Conservation (phyloP, 805 yeast species). For the Candida saitoana region DNA sequence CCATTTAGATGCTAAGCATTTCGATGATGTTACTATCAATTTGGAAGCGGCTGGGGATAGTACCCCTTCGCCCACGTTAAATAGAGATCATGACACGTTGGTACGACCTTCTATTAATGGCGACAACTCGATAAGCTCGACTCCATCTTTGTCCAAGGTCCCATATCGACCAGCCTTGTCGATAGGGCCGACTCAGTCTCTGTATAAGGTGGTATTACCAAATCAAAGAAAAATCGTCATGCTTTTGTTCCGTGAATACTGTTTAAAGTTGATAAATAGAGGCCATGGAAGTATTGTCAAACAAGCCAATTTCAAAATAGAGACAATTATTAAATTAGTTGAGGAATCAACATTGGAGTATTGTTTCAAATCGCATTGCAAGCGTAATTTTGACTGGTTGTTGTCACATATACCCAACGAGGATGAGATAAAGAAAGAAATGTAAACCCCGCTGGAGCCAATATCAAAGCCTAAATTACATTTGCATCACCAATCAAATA, state of each 20-base stretch:
- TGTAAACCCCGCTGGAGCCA: too few species aligned
- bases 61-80: slow-evolving; percentile 1
- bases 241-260: slow-evolving; percentile 19
- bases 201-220: slow-evolving; percentile 14
- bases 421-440: too few species aligned
- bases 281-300: slow-evolving; percentile 9
- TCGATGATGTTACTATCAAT: not conserved
- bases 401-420: slow-evolving; percentile 1
- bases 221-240: slow-evolving; percentile 19
- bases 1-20: not conserved
- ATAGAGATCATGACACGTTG: not conserved
- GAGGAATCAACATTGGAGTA: slow-evolving; percentile 16
- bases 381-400: slow-evolving; percentile 14
- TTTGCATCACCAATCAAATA: too few species aligned
- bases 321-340: slow-evolving; percentile 15
- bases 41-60: not conserved
- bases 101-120: not conserved
- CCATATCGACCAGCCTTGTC: not conserved
- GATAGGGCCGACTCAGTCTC: not conserved
- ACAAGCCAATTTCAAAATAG: slow-evolving; percentile 10
- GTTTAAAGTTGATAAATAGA: slow-evolving; percentile 12
- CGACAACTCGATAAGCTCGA: not conserved
- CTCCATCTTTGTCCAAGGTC: not conserved
- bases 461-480: too few species aligned
- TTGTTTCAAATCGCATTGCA: slow-evolving; percentile 19